phyloP scores from a whole-genome alignment of 345 rosid species.

The Crucihimalaya himalaica region DNA sequence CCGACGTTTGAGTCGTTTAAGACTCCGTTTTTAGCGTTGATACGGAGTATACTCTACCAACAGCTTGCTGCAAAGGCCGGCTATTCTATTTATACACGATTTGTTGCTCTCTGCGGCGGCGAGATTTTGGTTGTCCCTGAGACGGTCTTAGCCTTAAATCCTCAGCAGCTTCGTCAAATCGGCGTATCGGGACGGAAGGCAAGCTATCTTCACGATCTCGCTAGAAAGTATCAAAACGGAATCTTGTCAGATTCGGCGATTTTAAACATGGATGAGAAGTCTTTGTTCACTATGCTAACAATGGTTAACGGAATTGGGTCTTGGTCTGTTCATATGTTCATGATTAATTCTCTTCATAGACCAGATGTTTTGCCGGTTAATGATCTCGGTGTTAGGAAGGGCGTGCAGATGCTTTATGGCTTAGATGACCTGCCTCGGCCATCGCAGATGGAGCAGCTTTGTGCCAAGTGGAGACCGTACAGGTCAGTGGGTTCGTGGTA shows the following conservation, averaged over 20 bases:
- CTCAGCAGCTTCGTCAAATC: constrained; percentile 79
- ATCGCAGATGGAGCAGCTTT: constrained; percentile 82
- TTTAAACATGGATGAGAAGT: constrained; percentile 85
- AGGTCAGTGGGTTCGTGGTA: constrained; percentile 92
- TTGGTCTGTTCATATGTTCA: constrained; percentile 96
- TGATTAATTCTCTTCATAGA: constrained; percentile 91
- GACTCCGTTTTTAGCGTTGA: constrained; percentile 77
- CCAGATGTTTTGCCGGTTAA: constrained; percentile 91
- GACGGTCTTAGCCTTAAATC: constrained; percentile 61
- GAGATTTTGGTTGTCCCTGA: constrained; percentile 70
- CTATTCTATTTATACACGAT: constrained; percentile 76
- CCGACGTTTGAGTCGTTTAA: constrained; percentile 74
- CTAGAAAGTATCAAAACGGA: constrained; percentile 81
- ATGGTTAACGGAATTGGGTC: constrained; percentile 98
- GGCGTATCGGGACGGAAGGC: constrained; percentile 91
- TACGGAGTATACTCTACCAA: constrained; percentile 84
- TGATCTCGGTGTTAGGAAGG: constrained; percentile 80
- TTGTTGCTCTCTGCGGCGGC: constrained; percentile 77
- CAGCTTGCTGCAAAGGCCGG: constrained; percentile 88
- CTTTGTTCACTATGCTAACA: constrained; percentile 86
- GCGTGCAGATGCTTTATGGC: constrained; percentile 72
- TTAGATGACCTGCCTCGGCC: constrained; percentile 88
- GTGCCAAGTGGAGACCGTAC: constrained; percentile 91
- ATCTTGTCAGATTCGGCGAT: constrained; percentile 76
- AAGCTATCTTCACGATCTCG: constrained; percentile 86